Evolutionary conservation across 2,329 filamentous ascomycete species (phyloP).

Genomic region (Aspergillus sp.): DNA sequence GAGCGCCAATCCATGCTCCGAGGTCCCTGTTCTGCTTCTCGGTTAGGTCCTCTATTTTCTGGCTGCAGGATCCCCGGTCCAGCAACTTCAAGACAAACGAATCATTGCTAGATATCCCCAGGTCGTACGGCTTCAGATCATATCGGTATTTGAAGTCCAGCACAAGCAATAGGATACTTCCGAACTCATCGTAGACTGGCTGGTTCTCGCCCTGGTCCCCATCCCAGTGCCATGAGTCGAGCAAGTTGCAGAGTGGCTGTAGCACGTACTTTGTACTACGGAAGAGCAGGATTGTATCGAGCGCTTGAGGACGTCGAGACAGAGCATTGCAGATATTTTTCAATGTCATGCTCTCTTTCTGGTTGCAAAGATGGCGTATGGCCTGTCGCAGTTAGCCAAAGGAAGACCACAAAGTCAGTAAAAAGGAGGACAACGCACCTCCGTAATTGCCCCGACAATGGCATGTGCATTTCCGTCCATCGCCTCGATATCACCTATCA

Average conservation of each 20-base stretch:
- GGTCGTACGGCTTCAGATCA: constrained; percentile 43
- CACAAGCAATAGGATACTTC: constrained; percentile 51
- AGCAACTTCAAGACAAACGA: constrained; percentile 52
- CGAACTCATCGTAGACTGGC: constrained; percentile 59
- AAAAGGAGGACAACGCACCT: constrained; percentile 39
- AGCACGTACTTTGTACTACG: constrained; percentile 49
- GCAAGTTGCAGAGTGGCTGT: constrained; percentile 49
- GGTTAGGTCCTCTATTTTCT: constrained; percentile 44
- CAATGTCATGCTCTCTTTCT: constrained; percentile 55
- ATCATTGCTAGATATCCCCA: constrained; percentile 43
- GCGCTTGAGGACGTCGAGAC: constrained; percentile 46
- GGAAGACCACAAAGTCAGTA: not conserved
- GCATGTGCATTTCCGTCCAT: constrained; percentile 89
- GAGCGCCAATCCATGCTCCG: constrained; percentile 51
- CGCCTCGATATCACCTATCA: constrained; percentile 74
- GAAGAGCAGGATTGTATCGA: constrained; percentile 55
- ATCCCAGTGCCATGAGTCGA: constrained; percentile 58
- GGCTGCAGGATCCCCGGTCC: constrained; percentile 38
- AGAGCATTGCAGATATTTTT: constrained; percentile 53
- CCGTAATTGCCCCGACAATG: constrained; percentile 67
- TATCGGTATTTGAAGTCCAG: constrained; percentile 53
- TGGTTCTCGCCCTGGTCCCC: constrained; percentile 58
- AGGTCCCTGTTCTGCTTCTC: constrained; percentile 51
- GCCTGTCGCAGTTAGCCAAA: constrained; percentile 24
- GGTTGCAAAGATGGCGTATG: constrained; percentile 49